phyloP scores from a whole-genome alignment of 2,329 filamentous ascomycete genomes.

The Pseudogymnoascus sp. region DNA sequence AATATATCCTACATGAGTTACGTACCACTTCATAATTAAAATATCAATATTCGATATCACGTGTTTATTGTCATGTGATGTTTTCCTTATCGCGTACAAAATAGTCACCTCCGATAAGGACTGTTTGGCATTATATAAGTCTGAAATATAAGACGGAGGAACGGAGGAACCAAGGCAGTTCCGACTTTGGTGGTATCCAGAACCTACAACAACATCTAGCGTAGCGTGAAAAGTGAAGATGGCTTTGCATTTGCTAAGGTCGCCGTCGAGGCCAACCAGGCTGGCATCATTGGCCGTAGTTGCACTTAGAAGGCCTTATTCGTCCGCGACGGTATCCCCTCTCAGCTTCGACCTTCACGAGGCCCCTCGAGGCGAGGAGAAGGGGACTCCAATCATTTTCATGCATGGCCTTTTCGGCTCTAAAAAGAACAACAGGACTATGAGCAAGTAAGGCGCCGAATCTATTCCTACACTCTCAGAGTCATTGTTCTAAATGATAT shows the following conservation, averaged over 20 bases:
- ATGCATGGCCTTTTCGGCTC: conserved; percentile 92
- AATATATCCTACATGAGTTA: neutral
- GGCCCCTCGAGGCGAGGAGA: conserved; percentile 37
- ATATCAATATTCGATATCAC: neutral
- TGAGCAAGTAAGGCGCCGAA: conserved; percentile 69
- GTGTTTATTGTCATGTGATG: neutral
- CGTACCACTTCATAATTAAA: neutral
- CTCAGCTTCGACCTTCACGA: conserved; percentile 61
- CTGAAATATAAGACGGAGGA: conserved; percentile 1
- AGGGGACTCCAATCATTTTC: conserved; percentile 63
- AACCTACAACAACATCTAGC: neutral
- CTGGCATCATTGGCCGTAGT: neutral
- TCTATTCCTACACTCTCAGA: neutral
- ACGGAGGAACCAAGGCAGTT: neutral
- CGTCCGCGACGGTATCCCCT: neutral
- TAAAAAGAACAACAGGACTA: conserved; percentile 87
- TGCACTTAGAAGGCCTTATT: neutral
- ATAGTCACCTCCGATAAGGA: neutral
- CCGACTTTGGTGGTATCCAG: neutral
- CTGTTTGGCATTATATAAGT: neutral
- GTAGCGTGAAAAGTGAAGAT: conserved; percentile 2
- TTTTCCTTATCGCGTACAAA: neutral
- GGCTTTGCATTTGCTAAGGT: neutral
- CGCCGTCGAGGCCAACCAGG: neutral
- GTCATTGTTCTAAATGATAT: neutral